Percentiles rank a stretch among this genome's conserved stretches.
These are phyloP conservation scores for Pseudopyricularia javanii DNA, from an alignment of 2,329 filamentous ascomycete species.

Conservation along the genomic window DNA sequence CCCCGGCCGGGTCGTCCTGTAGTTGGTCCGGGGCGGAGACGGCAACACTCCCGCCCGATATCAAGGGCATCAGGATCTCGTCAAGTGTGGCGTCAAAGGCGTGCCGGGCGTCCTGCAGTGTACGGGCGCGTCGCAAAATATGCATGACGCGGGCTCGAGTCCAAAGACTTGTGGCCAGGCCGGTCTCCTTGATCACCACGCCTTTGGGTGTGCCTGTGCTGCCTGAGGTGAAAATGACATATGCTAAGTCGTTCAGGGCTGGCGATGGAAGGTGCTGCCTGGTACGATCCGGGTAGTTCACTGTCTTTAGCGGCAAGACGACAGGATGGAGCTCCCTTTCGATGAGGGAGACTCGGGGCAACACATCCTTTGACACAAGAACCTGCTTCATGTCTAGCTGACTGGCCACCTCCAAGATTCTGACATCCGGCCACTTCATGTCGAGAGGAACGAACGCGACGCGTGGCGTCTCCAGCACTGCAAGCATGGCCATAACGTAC, in stretches of 20 bases:
- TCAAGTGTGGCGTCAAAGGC: neutral
- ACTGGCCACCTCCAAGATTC: neutral
- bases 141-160: neutral
- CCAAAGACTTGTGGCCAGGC: neutral
- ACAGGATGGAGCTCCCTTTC: neutral
- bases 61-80: constrained; percentile 22
- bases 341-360: neutral
- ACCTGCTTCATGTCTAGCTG: neutral
- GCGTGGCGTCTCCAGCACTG: neutral
- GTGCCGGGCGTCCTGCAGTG: neutral
- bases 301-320: no score
- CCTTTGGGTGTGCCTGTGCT: constrained; percentile 49
- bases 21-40: neutral
- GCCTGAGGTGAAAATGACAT: constrained; percentile 43
- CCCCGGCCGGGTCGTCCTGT: neutral
- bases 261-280: neutral
- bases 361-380: neutral
- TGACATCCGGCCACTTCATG: neutral
- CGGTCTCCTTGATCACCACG: neutral
- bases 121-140: neutral
- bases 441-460: neutral
- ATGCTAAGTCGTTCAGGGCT: constrained; percentile 7
- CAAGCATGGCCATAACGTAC: neutral
- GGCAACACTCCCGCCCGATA: constrained; percentile 14
- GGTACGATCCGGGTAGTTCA: no score